A percentile compares a stretch with the other conserved stretches of the same genome.
Conservation (phyloP, 352 stramenopile genomes). For the Peronospora destructor region DNA sequence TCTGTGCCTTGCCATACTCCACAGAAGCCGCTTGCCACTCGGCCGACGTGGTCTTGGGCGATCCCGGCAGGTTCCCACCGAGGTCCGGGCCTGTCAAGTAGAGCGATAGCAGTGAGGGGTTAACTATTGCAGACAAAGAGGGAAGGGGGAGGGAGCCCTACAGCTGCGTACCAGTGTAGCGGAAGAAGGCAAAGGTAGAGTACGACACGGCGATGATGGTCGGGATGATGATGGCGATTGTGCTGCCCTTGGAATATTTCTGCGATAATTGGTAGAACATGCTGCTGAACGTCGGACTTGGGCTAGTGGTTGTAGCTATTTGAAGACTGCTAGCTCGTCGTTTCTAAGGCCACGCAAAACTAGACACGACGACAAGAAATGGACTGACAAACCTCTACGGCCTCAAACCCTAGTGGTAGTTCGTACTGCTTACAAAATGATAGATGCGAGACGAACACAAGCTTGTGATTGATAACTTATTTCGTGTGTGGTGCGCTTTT, state of each 20-base stretch:
- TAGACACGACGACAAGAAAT: constrained; percentile 1
- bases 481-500: neutral
- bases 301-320: constrained; percentile 15
- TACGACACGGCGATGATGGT: constrained; percentile 39
- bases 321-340: constrained; percentile 22
- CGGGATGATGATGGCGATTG: constrained; percentile 41
- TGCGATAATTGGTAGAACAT: constrained; percentile 64
- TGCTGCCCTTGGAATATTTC: constrained; percentile 59
- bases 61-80: constrained; percentile 40
- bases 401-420: neutral
- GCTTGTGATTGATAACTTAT: neutral
- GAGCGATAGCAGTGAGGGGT: neutral
- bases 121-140: neutral
- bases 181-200: constrained; percentile 39
- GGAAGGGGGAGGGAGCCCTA: neutral
- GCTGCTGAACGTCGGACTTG: constrained; percentile 10
- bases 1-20: constrained; percentile 73
- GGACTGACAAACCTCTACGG: neutral
- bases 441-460: constrained; percentile 17
- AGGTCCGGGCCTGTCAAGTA: constrained; percentile 45
- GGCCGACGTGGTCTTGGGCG: constrained; percentile 64
- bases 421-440: constrained; percentile 5
- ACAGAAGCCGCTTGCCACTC: constrained; percentile 70
- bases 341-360: constrained; percentile 13
- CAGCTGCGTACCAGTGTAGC: constrained; percentile 50